Evolutionary conservation across 2,329 filamentous ascomycete genomes (phyloP).

Genomic region (Pseudogymnoascus sp.): DNA sequence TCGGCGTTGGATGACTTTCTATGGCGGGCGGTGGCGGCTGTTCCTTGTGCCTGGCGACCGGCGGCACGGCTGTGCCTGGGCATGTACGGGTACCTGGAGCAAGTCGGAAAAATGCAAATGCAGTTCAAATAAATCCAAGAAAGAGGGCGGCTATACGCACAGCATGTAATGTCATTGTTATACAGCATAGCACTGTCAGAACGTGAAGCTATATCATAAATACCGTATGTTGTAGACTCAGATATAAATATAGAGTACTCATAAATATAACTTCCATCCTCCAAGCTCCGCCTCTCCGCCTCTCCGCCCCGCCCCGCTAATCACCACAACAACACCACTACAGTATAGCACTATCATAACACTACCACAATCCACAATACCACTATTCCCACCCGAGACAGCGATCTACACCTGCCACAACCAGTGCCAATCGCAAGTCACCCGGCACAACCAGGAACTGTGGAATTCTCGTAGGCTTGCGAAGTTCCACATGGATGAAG

Average conservation of each 20-base stretch:
- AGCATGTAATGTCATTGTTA: neutral
- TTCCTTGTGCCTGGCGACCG: neutral
- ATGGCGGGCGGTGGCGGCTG: neutral
- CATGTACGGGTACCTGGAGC: neutral
- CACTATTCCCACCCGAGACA: neutral
- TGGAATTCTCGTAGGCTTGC: neutral
- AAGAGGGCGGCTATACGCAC: neutral
- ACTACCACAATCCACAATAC: neutral
- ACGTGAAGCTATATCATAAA: neutral
- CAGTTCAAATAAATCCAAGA: neutral
- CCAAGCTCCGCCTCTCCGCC: neutral
- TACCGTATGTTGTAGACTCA: neutral
- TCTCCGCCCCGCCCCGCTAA: neutral
- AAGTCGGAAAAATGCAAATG: neutral
- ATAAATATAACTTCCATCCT: neutral
- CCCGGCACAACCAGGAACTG: neutral
- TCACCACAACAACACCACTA: neutral
- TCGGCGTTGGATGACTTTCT: neutral
- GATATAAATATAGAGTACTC: too few relatives aligned
- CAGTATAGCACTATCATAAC: neutral
- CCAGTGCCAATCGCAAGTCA: neutral
- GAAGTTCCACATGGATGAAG: neutral
- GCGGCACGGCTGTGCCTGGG: neutral
- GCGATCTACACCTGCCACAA: neutral
- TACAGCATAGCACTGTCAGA: neutral